Base-by-base conservation (phyloP, 768 basidiomycete genomes). In the Collybiopsis luxurians region DNA sequence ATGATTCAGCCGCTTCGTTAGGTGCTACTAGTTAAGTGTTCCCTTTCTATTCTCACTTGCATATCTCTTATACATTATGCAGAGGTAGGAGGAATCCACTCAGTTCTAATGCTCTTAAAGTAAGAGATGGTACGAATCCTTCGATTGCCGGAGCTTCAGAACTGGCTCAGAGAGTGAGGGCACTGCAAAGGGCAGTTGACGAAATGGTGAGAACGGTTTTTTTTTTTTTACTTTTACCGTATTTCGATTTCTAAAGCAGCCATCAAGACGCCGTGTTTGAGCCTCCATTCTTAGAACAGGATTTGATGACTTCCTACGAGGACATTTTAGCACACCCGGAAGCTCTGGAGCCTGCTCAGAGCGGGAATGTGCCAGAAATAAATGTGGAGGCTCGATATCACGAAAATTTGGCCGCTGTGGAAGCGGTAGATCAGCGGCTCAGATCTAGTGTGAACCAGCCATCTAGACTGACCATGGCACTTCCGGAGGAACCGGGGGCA, bases 221-320 rank as follows among this genome's bases (percentile, higher is more conserved):
- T 2, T 9, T 39, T n/a, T 49, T 34, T 34, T 13, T 6, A 13
- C 31, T 26, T 17, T 12, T 4, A 21, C 21, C 21, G 26, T 39
- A 34, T 31, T 45, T 24, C 59, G 34, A 40, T 24, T 26, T 12
- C 24, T 53, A 19, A 27, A 46, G 7, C 5, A 7, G 46, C 4
- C 39, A 36, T 1, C 49, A 79, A 77, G 66, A 67, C 54, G 58
- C 67, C 12, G 65, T 66, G 26, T 51, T 68, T 5, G 73, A 73
- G 24, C 57, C 69, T 1, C 67, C 71, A 10, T 60, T 66, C 2
- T 81, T 75, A 1, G 80, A 81, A 59, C 71, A 74, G n/a, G 76
- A 78, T 10, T 64, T 81, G 3, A 40, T 75, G 43, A 53, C 64
- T 1, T 59, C 80, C 43, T 81, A 81, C 57, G 72, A 78, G 55